These are phyloP conservation scores for Nakazawaea wickerhamii DNA, from an alignment of 805 yeast genomes.

Conservation along the genomic window DNA sequence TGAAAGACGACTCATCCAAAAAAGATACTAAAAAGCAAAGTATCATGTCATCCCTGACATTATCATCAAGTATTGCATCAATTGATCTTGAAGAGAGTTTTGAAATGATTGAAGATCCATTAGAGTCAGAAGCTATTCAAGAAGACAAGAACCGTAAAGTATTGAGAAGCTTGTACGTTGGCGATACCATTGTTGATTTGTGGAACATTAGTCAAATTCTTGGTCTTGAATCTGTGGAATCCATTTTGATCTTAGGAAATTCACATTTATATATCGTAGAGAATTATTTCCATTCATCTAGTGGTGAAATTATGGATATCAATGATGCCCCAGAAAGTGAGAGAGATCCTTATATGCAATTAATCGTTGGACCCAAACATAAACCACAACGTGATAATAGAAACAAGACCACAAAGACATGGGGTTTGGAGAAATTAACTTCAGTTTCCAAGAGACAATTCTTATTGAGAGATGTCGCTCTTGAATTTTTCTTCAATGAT, in stretches of 20 bases:
- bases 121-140: conserved; percentile 28
- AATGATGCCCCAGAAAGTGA: conserved; percentile 56
- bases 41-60: conserved; percentile 1
- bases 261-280: conserved; percentile 63
- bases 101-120: conserved; percentile 40
- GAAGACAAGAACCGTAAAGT: conserved; percentile 76
- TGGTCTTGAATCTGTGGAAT: conserved; percentile 75
- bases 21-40: not conserved
- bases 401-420: conserved; percentile 43
- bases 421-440: conserved; percentile 56
- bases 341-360: conserved; percentile 64
- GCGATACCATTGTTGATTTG: conserved; percentile 65
- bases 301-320: conserved; percentile 56
- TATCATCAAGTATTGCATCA: conserved; percentile 5
- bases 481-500: conserved; percentile 70
- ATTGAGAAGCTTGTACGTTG: conserved; percentile 58
- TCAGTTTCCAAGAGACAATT: conserved; percentile 73
- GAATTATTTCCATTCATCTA: conserved; percentile 54
- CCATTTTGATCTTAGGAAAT: conserved; percentile 65
- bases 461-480: conserved; percentile 70
- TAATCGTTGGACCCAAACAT: conserved; percentile 48
- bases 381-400: conserved; percentile 22
- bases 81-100: conserved; percentile 23
- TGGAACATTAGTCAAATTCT: conserved; percentile 73
- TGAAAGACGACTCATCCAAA: not conserved